Evolutionary conservation across 805 yeast species (phyloP).

Genomic region (Ogataea corticis): DNA sequence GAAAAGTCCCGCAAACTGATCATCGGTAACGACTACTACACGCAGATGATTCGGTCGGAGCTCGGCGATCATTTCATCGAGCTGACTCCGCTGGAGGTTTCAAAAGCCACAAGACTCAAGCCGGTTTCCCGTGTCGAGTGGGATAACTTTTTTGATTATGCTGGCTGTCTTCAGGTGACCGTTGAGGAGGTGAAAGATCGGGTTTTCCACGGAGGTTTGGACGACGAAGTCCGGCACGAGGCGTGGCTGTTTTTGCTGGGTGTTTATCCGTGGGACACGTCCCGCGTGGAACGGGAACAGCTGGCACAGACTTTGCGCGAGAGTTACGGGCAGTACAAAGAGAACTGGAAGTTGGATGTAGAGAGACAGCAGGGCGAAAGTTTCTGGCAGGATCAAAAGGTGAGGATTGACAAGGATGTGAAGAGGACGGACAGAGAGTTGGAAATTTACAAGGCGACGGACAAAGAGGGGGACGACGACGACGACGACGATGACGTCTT

Average conservation of each 20-base stretch:
- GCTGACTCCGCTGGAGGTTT: slow-evolving; percentile 59
- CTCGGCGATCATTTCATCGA: slow-evolving; percentile 54
- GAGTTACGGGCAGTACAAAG: slow-evolving; percentile 53
- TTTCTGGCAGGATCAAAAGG: slow-evolving; percentile 87
- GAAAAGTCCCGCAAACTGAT: slow-evolving; percentile 55
- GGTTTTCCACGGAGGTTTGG: slow-evolving; percentile 88
- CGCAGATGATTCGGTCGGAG: slow-evolving; percentile 55
- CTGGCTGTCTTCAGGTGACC: slow-evolving; percentile 75
- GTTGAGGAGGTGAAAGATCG: slow-evolving; percentile 75
- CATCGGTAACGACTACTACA: slow-evolving; percentile 60
- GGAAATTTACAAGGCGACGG: slow-evolving; percentile 53
- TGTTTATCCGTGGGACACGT: slow-evolving; percentile 88
- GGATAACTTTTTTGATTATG: slow-evolving; percentile 77
- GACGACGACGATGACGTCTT: slow-evolving; percentile 59
- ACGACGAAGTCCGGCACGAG: slow-evolving; percentile 55
- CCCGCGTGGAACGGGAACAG: slow-evolving; percentile 63
- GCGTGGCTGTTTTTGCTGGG: slow-evolving; percentile 88
- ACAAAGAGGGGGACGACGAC: slow-evolving; percentile 31
- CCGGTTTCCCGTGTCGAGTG: slow-evolving; percentile 75
- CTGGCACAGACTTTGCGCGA: slow-evolving; percentile 55
- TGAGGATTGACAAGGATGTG: slow-evolving; percentile 90
- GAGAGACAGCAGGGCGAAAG: slow-evolving; percentile 53
- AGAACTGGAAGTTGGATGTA: slow-evolving; percentile 67
- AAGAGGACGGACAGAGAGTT: slow-evolving; percentile 85
- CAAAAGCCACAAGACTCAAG: slow-evolving; percentile 61